Evolutionary conservation across 768 basidiomycete species (phyloP).

Genomic region (Tulasnella sp.): DNA sequence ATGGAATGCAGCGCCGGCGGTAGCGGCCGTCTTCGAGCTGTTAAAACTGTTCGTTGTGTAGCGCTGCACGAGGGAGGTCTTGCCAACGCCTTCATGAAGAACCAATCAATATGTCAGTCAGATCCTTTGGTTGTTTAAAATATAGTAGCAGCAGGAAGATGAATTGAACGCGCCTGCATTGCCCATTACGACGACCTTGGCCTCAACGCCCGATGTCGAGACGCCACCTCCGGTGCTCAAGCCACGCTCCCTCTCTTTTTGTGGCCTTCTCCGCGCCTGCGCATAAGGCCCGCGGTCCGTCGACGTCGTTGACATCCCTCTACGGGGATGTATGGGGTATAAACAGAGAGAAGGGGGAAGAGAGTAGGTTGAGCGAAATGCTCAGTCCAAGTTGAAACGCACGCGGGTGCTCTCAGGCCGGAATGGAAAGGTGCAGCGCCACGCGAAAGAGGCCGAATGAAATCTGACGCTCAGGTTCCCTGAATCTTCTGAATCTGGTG

Average conservation of each 20-base stretch:
- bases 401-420: no score
- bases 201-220: conserved; percentile 52
- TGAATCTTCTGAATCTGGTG: no score
- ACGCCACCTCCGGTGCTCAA: background rate
- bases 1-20: conserved; percentile 87
- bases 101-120: conserved; percentile 7
- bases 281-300: conserved; percentile 7
- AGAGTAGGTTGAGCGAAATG: background rate
- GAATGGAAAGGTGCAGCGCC: no score
- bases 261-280: conserved; percentile 1
- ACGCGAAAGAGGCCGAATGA: background rate
- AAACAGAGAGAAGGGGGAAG: background rate
- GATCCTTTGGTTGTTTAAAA: background rate
- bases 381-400: no score
- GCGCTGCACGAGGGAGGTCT: conserved; percentile 81
- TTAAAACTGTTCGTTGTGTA: conserved; percentile 88
- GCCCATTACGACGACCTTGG: conserved; percentile 93
- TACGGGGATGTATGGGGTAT: background rate
- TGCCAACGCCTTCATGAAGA: conserved; percentile 62
- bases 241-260: background rate
- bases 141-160: background rate
- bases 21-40: conserved; percentile 78
- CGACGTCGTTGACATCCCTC: background rate
- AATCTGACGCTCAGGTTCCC: background rate
- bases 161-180: conserved; percentile 41